phyloP scores from a whole-genome alignment of 116 monocot genomes.

The Trichopus zeylanicus region DNA sequence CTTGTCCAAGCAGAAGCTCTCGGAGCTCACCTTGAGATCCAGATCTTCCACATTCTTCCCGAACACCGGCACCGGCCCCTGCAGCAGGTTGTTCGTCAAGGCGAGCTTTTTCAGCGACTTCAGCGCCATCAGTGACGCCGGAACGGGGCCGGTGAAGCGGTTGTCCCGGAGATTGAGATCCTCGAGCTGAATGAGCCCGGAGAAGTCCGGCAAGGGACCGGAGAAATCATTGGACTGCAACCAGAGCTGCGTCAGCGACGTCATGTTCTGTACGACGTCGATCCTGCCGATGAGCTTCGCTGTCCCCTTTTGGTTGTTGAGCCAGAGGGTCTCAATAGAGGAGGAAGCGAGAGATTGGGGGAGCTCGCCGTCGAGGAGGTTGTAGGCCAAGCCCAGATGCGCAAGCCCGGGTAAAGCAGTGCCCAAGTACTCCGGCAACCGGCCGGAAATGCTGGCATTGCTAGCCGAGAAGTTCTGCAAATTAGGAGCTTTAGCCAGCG shows the following conservation, averaged over 20 bases:
- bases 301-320: constrained; percentile 51
- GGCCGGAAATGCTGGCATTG: constrained; percentile 58
- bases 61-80: constrained; percentile 63
- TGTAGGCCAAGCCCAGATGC: constrained; percentile 48
- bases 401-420: constrained; percentile 34
- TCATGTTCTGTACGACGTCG: constrained; percentile 52
- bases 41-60: constrained; percentile 8
- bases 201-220: constrained; percentile 69
- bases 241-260: constrained; percentile 56
- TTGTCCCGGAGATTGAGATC: constrained; percentile 75
- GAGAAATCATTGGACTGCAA: constrained; percentile 70
- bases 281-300: constrained; percentile 33
- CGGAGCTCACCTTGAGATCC: constrained; percentile 22
- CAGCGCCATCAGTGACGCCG: constrained; percentile 25
- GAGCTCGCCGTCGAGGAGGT: constrained; percentile 42
- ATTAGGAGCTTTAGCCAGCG: constrained; percentile 19
- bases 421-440: constrained; percentile 39
- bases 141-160: constrained; percentile 57
- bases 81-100: constrained; percentile 72
- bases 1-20: constrained; percentile 52
- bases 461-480: constrained; percentile 85
- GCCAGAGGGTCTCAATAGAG: constrained; percentile 53
- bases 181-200: constrained; percentile 22
- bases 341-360: constrained; percentile 30
- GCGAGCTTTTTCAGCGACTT: constrained; percentile 27